These are phyloP conservation scores for Phoma sp. DNA, from an alignment of 2,329 filamentous ascomycete species.

Conservation along the genomic window DNA sequence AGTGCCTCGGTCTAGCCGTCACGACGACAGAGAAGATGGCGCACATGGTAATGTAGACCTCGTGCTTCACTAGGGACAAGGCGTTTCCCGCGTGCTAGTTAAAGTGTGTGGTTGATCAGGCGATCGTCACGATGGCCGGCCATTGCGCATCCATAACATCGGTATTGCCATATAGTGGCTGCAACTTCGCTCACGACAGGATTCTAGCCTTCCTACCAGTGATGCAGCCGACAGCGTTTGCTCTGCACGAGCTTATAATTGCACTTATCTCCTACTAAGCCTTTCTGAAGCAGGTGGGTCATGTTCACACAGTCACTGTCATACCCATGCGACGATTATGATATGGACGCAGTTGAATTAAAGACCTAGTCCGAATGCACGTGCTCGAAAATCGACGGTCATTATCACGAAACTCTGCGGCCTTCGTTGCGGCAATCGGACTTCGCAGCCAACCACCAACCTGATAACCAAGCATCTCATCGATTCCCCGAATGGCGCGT, in stretches of 20 bases:
- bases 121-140: not conserved
- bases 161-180: too few species aligned
- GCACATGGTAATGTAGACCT: not conserved
- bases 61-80: not conserved
- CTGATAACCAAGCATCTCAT: not conserved
- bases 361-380: not conserved
- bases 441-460: slow-evolving; percentile 1
- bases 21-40: not conserved
- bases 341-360: not conserved
- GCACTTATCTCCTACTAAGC: too few species aligned
- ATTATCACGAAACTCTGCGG: not conserved
- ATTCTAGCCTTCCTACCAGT: too few species aligned
- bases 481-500: not conserved
- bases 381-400: not conserved
- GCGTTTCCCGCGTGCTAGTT: not conserved
- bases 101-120: not conserved
- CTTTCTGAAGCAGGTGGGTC: too few species aligned
- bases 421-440: not conserved
- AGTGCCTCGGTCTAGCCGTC: slow-evolving; percentile 5
- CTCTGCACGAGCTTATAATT: too few species aligned
- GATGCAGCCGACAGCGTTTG: too few species aligned
- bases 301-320: not conserved
- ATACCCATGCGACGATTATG: not conserved
- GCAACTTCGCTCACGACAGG: too few species aligned
- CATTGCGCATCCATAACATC: not conserved